Conservation (phyloP, 352 stramenopile genomes). For the Pythium dissimile region DNA sequence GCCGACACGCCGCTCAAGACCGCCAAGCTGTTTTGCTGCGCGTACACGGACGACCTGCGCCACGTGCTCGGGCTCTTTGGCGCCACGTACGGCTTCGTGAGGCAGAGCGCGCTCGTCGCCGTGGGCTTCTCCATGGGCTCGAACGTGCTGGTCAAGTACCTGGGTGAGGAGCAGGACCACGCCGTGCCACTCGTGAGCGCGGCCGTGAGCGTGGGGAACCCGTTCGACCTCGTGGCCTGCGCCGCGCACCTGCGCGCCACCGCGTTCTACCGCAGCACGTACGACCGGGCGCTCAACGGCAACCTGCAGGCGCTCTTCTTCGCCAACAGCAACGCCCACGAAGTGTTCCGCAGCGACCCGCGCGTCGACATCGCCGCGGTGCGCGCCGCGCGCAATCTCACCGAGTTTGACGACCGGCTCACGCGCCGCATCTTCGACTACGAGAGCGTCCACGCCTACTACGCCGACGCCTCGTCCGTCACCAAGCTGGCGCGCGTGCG, state of each 20-base stretch:
- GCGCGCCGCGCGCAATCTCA: constrained; percentile 31
- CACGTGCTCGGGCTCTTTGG: constrained; percentile 34
- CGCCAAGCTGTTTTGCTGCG: constrained; percentile 57
- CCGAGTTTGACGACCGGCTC: constrained; percentile 61
- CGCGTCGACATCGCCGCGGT: constrained; percentile 44
- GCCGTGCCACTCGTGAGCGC: constrained; percentile 30
- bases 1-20: constrained; percentile 55
- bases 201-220: constrained; percentile 64
- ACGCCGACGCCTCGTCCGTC: constrained; percentile 45
- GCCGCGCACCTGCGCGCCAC: constrained; percentile 38
- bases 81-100: constrained; percentile 38
- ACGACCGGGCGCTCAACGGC: constrained; percentile 43
- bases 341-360: constrained; percentile 45
- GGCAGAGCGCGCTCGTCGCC: constrained; percentile 34
- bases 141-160: constrained; percentile 76
- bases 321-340: constrained; percentile 53
- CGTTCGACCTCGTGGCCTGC: constrained; percentile 56
- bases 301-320: constrained; percentile 63
- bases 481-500: constrained; percentile 31
- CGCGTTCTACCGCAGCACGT: constrained; percentile 53
- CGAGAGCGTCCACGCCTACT: constrained; percentile 55
- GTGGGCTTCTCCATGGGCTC: constrained; percentile 71
- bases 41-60: constrained; percentile 67
- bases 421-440: constrained; percentile 59
- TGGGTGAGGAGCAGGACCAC: constrained; percentile 45